Base-by-base conservation (phyloP, 2,329 filamentous ascomycete genomes). In the Diplocarpon mali region DNA sequence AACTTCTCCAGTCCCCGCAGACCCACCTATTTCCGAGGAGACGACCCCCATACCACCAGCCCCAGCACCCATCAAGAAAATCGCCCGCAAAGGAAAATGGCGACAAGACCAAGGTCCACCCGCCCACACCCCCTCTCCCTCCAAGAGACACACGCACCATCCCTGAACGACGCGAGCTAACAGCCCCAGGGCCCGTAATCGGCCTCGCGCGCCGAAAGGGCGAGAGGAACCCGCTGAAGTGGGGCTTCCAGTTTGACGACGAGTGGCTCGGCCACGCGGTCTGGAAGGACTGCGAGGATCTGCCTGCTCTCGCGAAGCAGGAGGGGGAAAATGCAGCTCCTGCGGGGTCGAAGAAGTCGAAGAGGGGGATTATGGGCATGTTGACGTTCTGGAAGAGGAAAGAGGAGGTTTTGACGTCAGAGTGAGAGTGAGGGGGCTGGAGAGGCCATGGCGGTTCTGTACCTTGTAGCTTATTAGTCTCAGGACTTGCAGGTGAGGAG, bases 311-410 rank as follows among this genome's bases (percentile, higher is more conserved):
- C 3, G 32, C 17, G 20, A 40, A 40, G 3, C 35, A 42, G 20
- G 35, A 42, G 9, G 34, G 35, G 10, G 20, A 40, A n/a, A n/a
- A n/a, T n/a, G n/a, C n/a, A n/a, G n/a, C n/a, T n/a, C n/a, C n/a
- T n/a, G n/a, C n/a, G n/a, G n/a, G n/a, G n/a, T n/a, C n/a, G n/a
- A n/a, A n/a, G n/a, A n/a, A n/a, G n/a, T n/a, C n/a, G n/a, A n/a
- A n/a, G 40, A 36, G 17, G 17, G 35, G 41, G 5, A 12, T 32
- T 3, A 13, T 44, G 12, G 2, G n/a, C 5, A 38, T 38, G 9
- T 32, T 44, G 35, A 44, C 20, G 29, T 37, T 38, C 24, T 37
- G 35, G 35, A 44, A 38, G 35, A 44, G 38, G 41, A 30, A 27
- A 28, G 38, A 38, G 27, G 38, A 38, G 41, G 30, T 37, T 24